Evolutionary conservation across 2,329 filamentous ascomycete species (phyloP).

Genomic region (Metarhizium sp.): DNA sequence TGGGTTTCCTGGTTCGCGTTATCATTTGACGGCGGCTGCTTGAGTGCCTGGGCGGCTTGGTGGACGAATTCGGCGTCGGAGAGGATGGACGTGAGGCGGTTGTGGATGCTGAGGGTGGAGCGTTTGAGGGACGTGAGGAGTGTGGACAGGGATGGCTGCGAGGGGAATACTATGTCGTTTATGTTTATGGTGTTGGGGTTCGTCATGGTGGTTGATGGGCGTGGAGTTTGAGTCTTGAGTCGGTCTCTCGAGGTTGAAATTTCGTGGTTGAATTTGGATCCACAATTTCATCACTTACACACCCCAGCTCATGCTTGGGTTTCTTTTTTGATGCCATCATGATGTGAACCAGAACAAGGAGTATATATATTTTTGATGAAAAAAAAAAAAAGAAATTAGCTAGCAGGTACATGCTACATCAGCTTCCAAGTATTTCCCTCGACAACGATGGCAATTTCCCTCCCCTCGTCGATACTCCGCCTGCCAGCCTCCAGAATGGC

Average conservation of each 20-base stretch:
- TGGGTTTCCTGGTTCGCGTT: no score
- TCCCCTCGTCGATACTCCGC: conserved; percentile 71
- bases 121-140: conserved; percentile 65
- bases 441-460: conserved; percentile 65
- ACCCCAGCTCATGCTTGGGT: no score
- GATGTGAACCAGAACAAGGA: no score
- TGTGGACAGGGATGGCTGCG: conserved; percentile 56
- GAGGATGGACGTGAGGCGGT: conserved; percentile 72
- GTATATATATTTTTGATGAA: no score
- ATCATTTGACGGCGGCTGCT: conserved; percentile 40
- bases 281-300: no score
- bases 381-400: no score
- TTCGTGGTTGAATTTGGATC: no score
- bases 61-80: conserved; percentile 68
- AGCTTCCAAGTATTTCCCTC: conserved; percentile 60
- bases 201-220: background rate
- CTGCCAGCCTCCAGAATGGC: conserved; percentile 85
- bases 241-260: background rate
- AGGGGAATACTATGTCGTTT: conserved; percentile 40
- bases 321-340: no score
- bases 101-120: conserved; percentile 66
- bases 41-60: conserved; percentile 43
- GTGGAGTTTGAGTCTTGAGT: background rate
- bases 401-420: conserved; percentile 22
- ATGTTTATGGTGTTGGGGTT: conserved; percentile 10